Percentiles rank a stretch among this genome's conserved stretches.
Evolutionary conservation across 495 filamentous ascomycete species (phyloP).

Genomic region (Thozetella sp.): DNA sequence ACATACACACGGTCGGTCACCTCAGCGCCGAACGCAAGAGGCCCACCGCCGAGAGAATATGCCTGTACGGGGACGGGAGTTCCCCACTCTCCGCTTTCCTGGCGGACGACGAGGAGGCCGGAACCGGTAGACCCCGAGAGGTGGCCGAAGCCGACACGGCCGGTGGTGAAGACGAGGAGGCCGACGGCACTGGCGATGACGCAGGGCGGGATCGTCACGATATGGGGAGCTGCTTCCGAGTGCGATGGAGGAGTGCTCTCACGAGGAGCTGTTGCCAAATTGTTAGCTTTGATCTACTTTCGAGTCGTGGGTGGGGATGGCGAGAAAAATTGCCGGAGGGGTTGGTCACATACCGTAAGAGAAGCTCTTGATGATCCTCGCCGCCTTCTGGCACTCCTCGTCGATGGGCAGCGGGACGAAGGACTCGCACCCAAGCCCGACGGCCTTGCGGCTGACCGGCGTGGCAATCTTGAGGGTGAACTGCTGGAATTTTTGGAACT

Average conservation of each 20-base stretch:
- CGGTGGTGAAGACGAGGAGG: background rate
- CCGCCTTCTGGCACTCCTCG: background rate
- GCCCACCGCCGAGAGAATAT: background rate
- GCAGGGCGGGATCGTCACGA: background rate
- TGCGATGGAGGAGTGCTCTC: no score
- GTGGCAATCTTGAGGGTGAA: background rate
- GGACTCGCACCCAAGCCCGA: background rate
- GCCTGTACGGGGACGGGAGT: background rate
- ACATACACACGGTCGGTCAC: constrained; percentile 1
- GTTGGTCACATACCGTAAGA: background rate
- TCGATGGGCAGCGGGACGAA: background rate
- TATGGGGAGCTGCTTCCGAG: background rate
- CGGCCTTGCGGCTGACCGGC: background rate
- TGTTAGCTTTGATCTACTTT: no score
- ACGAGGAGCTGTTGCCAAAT: no score
- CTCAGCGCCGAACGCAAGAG: background rate
- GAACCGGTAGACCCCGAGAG: background rate
- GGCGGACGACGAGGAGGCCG: background rate
- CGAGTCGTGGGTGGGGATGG: no score
- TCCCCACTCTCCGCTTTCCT: background rate
- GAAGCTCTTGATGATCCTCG: constrained; percentile 1
- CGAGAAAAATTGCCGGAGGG: no score
- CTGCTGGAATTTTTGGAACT: background rate
- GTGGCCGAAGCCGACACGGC: background rate
- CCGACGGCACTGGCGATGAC: background rate